Conservation (phyloP, 2,329 filamentous ascomycete species). For the Knoxdaviesia proteae region DNA sequence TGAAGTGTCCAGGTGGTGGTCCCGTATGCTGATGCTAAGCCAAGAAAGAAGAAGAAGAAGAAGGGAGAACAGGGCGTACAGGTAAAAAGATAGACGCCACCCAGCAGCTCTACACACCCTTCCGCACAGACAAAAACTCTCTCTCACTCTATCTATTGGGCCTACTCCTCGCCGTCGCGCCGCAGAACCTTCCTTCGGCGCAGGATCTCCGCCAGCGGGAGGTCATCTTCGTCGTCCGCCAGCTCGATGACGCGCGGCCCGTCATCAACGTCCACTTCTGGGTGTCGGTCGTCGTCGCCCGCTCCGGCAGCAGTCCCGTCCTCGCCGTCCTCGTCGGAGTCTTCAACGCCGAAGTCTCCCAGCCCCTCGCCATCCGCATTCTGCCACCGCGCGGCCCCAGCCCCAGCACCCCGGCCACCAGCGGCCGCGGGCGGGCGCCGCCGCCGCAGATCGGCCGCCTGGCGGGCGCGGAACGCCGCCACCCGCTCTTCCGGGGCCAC, state of each 20-base stretch:
- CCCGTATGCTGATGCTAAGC: too few species aligned
- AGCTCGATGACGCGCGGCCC: constrained; percentile 1
- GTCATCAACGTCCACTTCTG: too few species aligned
- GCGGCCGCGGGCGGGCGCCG: constrained; percentile 22
- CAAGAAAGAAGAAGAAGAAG: too few species aligned
- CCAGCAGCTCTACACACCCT: too few species aligned
- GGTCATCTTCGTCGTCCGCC: constrained; percentile 27
- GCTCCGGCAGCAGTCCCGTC: too few species aligned
- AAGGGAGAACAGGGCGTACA: too few species aligned
- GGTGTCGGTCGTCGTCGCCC: not conserved
- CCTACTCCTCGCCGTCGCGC: constrained; percentile 12
- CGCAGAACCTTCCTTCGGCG: constrained; percentile 25
- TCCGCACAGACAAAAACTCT: too few species aligned
- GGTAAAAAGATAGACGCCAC: too few species aligned
- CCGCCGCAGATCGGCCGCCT: constrained; percentile 23
- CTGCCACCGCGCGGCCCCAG: constrained; percentile 34
- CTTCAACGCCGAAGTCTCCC: constrained; percentile 61
- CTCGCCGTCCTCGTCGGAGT: constrained; percentile 34
- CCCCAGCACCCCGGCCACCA: constrained; percentile 30
- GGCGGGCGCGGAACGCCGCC: constrained; percentile 26
- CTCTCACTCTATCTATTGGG: too few species aligned
- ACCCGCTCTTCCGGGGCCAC: constrained; percentile 21
- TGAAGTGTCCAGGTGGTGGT: too few species aligned
- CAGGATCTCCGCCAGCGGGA: constrained; percentile 50
- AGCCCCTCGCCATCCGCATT: constrained; percentile 58